phyloP scores from a whole-genome alignment of 2,329 filamentous ascomycete species.

The Talaromyces sp. region DNA sequence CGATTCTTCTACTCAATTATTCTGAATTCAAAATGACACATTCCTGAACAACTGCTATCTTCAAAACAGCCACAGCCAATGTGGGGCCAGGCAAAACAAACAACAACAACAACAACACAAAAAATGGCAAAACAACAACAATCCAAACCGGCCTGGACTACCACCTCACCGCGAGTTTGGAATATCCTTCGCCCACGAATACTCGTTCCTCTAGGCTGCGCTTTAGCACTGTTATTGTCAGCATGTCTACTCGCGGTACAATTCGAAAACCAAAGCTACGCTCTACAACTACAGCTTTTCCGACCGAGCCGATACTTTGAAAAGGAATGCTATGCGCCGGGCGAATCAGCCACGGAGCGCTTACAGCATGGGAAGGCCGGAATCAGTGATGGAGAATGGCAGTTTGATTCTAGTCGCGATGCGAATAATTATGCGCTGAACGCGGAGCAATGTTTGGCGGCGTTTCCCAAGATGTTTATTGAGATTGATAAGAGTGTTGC shows the following conservation, averaged over 20 bases:
- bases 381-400: constrained; percentile 27
- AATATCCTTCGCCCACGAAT: constrained; percentile 11
- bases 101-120: neutral
- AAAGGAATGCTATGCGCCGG: constrained; percentile 16
- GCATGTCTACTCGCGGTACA: constrained; percentile 14
- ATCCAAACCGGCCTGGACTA: constrained; percentile 12
- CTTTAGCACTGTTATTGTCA: constrained; percentile 1
- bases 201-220: constrained; percentile 8
- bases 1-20: neutral
- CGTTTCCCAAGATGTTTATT: constrained; percentile 42
- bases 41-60: neutral
- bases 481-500: constrained; percentile 38
- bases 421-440: constrained; percentile 39
- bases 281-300: constrained; percentile 18
- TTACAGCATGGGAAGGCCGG: constrained; percentile 1
- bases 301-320: constrained; percentile 19
- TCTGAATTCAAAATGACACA: neutral
- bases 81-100: constrained; percentile 3
- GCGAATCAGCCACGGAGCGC: constrained; percentile 9
- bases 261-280: constrained; percentile 18
- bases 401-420: constrained; percentile 36
- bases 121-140: constrained; percentile 9
- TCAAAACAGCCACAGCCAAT: constrained; percentile 1
- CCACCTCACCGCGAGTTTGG: constrained; percentile 9
- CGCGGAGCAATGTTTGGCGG: constrained; percentile 37